phyloP scores from a whole-genome alignment of 2,329 filamentous ascomycete species.

The Neoarthrinium moseri region DNA sequence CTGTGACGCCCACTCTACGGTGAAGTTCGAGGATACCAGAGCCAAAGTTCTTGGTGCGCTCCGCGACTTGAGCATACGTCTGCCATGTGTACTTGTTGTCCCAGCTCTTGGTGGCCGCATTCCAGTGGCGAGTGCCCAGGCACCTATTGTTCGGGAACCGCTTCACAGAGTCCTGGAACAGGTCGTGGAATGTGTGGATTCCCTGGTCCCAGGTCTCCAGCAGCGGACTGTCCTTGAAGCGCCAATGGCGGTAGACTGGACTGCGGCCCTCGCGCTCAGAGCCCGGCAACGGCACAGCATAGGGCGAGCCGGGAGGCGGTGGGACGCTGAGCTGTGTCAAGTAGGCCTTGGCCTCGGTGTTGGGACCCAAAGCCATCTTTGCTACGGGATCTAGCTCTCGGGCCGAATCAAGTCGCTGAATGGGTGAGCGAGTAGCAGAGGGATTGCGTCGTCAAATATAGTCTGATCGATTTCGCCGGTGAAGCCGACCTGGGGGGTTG shows the following conservation, averaged over 20 bases:
- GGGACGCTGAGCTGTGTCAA: constrained; percentile 30
- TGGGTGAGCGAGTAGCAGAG: no score
- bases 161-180: constrained; percentile 69
- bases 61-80: constrained; percentile 76
- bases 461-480: no score
- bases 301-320: constrained; percentile 59
- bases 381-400: no score
- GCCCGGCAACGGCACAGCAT: constrained; percentile 75
- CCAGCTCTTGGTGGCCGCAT: constrained; percentile 70
- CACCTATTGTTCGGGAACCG: constrained; percentile 67
- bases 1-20: constrained; percentile 65
- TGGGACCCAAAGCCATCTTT: no score
- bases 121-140: constrained; percentile 79
- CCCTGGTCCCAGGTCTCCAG: constrained; percentile 71
- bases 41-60: constrained; percentile 80
- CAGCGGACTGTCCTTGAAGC: constrained; percentile 68
- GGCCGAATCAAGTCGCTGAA: no score
- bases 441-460: no score
- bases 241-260: constrained; percentile 81
- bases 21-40: constrained; percentile 83
- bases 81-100: constrained; percentile 78
- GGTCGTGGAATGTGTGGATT: constrained; percentile 72
- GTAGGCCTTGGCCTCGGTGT: constrained; percentile 35
- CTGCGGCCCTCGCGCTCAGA: constrained; percentile 71
- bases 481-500: no score